Evolutionary conservation across 1,139 yeast genomes (phyloP).

Genomic region (Yamadazyma triangularis): DNA sequence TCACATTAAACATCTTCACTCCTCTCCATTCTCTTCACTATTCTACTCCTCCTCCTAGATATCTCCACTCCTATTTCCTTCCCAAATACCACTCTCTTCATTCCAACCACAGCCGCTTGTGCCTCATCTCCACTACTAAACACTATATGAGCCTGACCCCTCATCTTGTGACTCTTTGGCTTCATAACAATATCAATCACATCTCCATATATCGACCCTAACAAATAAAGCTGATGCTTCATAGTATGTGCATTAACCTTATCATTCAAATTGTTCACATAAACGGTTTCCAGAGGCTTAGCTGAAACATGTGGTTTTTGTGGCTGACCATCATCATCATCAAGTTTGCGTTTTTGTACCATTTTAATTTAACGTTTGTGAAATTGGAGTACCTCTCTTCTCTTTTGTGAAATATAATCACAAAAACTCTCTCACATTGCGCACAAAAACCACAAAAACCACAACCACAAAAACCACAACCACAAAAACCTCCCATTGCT

Average conservation of each 20-base stretch:
- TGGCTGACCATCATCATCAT: slow-evolving; percentile 1
- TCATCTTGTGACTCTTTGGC: slow-evolving; percentile 35
- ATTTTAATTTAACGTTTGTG: neutral
- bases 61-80: slow-evolving; percentile 34
- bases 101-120: slow-evolving; percentile 42
- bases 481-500: too few species aligned
- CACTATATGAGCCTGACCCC: slow-evolving; percentile 78
- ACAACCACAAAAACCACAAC: too few species aligned
- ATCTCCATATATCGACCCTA: slow-evolving; percentile 68
- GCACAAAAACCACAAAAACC: too few species aligned
- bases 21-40: slow-evolving; percentile 1
- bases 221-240: slow-evolving; percentile 52
- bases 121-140: slow-evolving; percentile 51
- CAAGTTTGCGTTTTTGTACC: neutral
- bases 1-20: slow-evolving; percentile 4
- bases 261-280: slow-evolving; percentile 63
- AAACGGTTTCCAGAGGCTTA: slow-evolving; percentile 44
- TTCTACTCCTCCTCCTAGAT: slow-evolving; percentile 4
- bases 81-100: slow-evolving; percentile 50
- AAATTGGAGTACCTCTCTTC: too few species aligned
- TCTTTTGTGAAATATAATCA: too few species aligned
- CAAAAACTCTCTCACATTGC: too few species aligned
- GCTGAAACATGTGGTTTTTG: slow-evolving; percentile 6
- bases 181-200: slow-evolving; percentile 51
- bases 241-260: slow-evolving; percentile 45